Base-by-base conservation (phyloP, 1,139 yeast species). In the Kodamaea ohmeri region DNA sequence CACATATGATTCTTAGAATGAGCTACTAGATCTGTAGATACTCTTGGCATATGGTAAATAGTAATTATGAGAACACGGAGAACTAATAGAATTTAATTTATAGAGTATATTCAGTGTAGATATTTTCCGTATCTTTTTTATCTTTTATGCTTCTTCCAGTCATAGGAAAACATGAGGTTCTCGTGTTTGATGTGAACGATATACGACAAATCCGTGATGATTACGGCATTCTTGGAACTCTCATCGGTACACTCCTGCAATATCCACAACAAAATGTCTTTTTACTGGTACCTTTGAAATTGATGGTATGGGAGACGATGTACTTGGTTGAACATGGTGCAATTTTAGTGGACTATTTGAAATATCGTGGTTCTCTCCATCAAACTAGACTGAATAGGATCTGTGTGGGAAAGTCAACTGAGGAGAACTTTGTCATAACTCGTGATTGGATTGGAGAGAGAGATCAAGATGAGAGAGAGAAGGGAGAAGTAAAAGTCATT, bases 261-360 rank as follows among this genome's bases (percentile, higher is more conserved):
- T 89, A 90, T 15, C 95, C 97, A 2, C 98, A 92, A 58, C 98
- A 92, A 52, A 90, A 88, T 53, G 69, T 83, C 28, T 84, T 90
- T 53, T 67, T 87, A 37, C 95, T 96, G 1, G 64, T 90, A 3
- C 98, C 98, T 0, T 61, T 90, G 37, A 78, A 80, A 50, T 65
- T 92, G 33, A 74, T 79, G 63, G 60, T 77, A 0, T 95, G 85
- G 60, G 97, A 92, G 51, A 77, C 81, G 0, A 45, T 80, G 9
- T 86, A 87, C 79, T 63, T 88, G 27, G 66, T 83, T 3, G 65
- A 67, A 8, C 55, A 65, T 2, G 67, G 65, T 32, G 80, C 68
- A 0, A 45, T 52, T 6, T 46, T 79, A 14, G 62, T 67, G 0
- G 65, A 55, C 55, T 59, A 48, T 51, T 52, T 44, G 21, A 47